These are phyloP conservation scores for Artomyces pyxidatus DNA, from an alignment of 768 basidiomycete species.

Conservation along the genomic window DNA sequence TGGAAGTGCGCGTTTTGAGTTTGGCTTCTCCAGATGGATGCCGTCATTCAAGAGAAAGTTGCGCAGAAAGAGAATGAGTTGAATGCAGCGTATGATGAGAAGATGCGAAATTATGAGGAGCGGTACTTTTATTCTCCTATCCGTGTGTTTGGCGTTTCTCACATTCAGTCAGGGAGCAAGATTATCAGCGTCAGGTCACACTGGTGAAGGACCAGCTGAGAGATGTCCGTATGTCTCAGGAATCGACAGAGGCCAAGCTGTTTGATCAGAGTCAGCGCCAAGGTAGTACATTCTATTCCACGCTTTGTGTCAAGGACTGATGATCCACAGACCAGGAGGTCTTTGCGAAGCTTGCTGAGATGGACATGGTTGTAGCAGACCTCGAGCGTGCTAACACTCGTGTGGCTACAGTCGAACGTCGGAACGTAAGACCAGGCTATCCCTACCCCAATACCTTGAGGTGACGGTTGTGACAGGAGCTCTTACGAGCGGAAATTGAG, in stretches of 20 bases:
- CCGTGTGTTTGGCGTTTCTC: not conserved
- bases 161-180: constrained; percentile 68
- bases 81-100: constrained; percentile 95
- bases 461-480: constrained; percentile 67
- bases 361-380: constrained; percentile 93
- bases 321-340: constrained; percentile 74
- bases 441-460: not conserved
- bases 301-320: not conserved
- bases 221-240: constrained; percentile 85
- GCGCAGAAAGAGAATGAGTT: constrained; percentile 92
- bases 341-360: constrained; percentile 80
- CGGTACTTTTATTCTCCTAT: constrained; percentile 42
- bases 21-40: constrained; percentile 69
- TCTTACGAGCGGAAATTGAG: constrained; percentile 94
- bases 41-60: constrained; percentile 83
- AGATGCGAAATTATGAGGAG: constrained; percentile 91
- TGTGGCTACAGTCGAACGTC: constrained; percentile 84
- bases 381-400: constrained; percentile 92
- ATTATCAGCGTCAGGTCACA: constrained; percentile 86
- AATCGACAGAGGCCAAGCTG: constrained; percentile 87
- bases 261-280: constrained; percentile 87
- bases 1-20: not conserved
- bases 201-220: constrained; percentile 82
- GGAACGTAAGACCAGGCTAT: constrained; percentile 55
- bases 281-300: constrained; percentile 40